phyloP scores from a whole-genome alignment of 75 land plant species.

The Sequoiadendron giganteum region DNA sequence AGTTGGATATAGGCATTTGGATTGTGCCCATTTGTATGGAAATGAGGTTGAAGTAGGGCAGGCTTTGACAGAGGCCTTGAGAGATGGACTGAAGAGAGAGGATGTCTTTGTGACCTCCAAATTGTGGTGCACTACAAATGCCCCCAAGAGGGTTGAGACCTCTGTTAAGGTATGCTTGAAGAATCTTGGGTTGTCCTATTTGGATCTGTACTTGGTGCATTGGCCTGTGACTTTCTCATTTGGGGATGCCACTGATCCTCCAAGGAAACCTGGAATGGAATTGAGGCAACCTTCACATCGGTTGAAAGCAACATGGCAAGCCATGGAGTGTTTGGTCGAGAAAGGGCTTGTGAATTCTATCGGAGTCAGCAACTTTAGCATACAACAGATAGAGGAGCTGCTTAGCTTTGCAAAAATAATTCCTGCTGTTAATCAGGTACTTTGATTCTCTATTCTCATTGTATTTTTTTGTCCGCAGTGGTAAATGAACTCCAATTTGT shows the following conservation, averaged over 20 bases:
- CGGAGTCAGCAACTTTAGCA: slow-evolving; percentile 72
- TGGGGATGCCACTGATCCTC: slow-evolving; percentile 84
- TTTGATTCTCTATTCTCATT: slow-evolving; percentile 7
- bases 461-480: not conserved
- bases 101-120: slow-evolving; percentile 80
- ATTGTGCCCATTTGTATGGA: slow-evolving; percentile 86
- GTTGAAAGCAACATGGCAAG: slow-evolving; percentile 64
- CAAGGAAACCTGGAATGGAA: slow-evolving; percentile 46
- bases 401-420: slow-evolving; percentile 69
- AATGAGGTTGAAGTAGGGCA: slow-evolving; percentile 80
- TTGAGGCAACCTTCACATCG: slow-evolving; percentile 36
- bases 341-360: slow-evolving; percentile 69
- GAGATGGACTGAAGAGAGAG: slow-evolving; percentile 52
- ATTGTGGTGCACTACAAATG: slow-evolving; percentile 57
- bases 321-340: slow-evolving; percentile 73
- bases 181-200: slow-evolving; percentile 56
- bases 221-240: slow-evolving; percentile 60
- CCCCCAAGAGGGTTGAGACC: slow-evolving; percentile 61
- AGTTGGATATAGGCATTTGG: slow-evolving; percentile 71
- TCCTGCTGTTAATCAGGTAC: slow-evolving; percentile 82
- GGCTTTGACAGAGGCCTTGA: slow-evolving; percentile 55
- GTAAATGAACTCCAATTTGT: not conserved
- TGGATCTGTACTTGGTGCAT: slow-evolving; percentile 77
- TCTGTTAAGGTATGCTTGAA: slow-evolving; percentile 61
- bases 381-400: slow-evolving; percentile 61